A percentile compares a stretch with the other conserved stretches of the same genome.
phyloP scores from a whole-genome alignment of 345 rosid species.

The Heritiera littoralis region DNA sequence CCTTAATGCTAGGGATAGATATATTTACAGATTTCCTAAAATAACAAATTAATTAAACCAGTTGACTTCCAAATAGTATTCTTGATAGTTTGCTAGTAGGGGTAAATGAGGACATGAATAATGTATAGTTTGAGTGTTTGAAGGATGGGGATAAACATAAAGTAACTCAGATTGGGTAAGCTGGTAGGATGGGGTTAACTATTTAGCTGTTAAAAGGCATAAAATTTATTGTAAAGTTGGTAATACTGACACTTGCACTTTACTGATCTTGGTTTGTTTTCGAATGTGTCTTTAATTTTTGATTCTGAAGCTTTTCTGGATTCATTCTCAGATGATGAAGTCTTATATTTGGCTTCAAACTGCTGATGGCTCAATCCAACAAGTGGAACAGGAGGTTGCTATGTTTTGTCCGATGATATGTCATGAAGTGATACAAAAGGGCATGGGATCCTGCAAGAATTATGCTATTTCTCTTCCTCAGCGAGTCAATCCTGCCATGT shows the following conservation, averaged over 20 bases:
- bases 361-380: slow-evolving; percentile 82
- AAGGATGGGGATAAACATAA: neutral
- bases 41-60: too few species aligned
- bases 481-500: slow-evolving; percentile 69
- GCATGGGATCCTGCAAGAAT: slow-evolving; percentile 81
- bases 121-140: neutral
- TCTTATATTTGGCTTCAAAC: slow-evolving; percentile 89
- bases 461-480: slow-evolving; percentile 81
- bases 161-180: neutral
- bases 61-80: too few species aligned
- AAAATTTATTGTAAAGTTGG: neutral
- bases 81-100: neutral
- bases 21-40: too few species aligned
- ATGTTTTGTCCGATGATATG: slow-evolving; percentile 92
- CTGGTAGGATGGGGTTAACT: neutral
- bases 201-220: neutral
- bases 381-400: slow-evolving; percentile 92
- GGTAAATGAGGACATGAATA: neutral
- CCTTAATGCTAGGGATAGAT: too few species aligned
- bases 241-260: neutral
- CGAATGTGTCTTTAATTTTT: slow-evolving; percentile 13
- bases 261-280: slow-evolving; percentile 2
- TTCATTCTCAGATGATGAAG: slow-evolving; percentile 53
- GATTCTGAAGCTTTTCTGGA: slow-evolving; percentile 12
- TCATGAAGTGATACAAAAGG: slow-evolving; percentile 67